phyloP scores from a whole-genome alignment of 495 filamentous ascomycete species.

The Annulohypoxylon bovei region DNA sequence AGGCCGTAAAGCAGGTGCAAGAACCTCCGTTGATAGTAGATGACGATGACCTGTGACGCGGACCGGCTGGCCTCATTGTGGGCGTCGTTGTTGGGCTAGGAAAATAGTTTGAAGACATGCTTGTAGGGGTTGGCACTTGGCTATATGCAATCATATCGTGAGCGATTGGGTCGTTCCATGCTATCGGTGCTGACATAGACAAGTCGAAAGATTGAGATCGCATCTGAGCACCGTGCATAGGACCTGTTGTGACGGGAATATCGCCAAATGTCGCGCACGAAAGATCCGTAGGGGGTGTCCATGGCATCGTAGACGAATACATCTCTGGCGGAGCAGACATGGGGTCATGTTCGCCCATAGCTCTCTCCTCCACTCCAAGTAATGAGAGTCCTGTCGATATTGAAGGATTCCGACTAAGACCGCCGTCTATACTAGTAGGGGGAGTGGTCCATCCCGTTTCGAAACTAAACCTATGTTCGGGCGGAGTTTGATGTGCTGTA shows the following conservation, averaged over 20 bases:
- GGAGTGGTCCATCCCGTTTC: slow-evolving; percentile 51
- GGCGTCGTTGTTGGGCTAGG: slow-evolving; percentile 52
- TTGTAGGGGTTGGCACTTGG: slow-evolving; percentile 47
- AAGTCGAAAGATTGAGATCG: slow-evolving; percentile 51
- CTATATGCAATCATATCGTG: slow-evolving; percentile 45
- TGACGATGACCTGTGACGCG: slow-evolving; percentile 47
- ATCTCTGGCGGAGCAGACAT: slow-evolving; percentile 46
- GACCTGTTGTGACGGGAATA: slow-evolving; percentile 41
- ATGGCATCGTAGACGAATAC: slow-evolving; percentile 50
- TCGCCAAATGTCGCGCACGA: slow-evolving; percentile 43
- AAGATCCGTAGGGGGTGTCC: slow-evolving; percentile 50
- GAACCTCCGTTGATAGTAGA: slow-evolving; percentile 41
- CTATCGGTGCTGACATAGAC: slow-evolving; percentile 46
- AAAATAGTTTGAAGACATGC: slow-evolving; percentile 49
- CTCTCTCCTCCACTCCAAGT: slow-evolving; percentile 45
- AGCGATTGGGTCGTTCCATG: slow-evolving; percentile 32
- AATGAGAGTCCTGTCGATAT: slow-evolving; percentile 47
- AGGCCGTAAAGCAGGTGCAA: slow-evolving; percentile 59
- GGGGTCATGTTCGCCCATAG: slow-evolving; percentile 39
- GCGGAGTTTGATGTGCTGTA: slow-evolving; percentile 35
- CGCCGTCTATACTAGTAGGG: slow-evolving; percentile 47
- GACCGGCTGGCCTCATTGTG: slow-evolving; percentile 41
- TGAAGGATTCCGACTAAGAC: slow-evolving; percentile 50
- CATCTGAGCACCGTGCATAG: slow-evolving; percentile 36
- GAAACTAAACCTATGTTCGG: slow-evolving; percentile 33